Base-by-base conservation (phyloP, 2,329 filamentous ascomycete genomes). In the Phialocephala subalpina region DNA sequence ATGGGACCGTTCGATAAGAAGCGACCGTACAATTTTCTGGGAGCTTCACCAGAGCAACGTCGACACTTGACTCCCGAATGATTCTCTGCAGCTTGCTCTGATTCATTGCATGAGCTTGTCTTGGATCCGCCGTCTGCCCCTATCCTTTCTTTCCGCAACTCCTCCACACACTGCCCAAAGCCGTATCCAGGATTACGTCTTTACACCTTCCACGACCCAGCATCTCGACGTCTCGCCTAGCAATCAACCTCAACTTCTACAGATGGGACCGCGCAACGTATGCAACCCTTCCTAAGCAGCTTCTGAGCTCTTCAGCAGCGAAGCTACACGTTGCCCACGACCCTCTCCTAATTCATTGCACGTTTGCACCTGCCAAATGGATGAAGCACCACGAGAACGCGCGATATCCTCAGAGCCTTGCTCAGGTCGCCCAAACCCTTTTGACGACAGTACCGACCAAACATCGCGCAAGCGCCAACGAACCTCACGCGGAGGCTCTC, bases 381-480 rank as follows among this genome's bases (percentile, higher is more conserved):
- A 77, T 67, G 73, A 77, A 69, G 68, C 72, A 78, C 80, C 80
- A 77, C 82, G 80, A 82, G 84, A 87, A 80, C 84, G 85, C 78
- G 84, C 85, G 75, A 81, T 82, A 78, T 89, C 87, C 74, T 85
- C 85, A 78, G 88, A 90, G 81, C 84, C 86, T 77, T 83, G 83
- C 77, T 86, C 87, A 73, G 87, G 84, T 72, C 84, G 88, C 69
- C 86, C 86, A 60, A 89, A 90, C 70, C 88, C 88, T 47, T 90
- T 90, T 76, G 83, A 88, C 79, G 86, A 89, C 78, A 47, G 56
- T 49, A 80, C 78, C 75, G 84, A 87, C 33, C 65, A 69, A 52
- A 70, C 74, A 38, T 71, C 87, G 63, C 82, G 87, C 70, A 90
- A 90, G 77, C 86, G 88, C 60, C 87, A 86, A 69, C 84, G 87